Evolutionary conservation across 2,329 filamentous ascomycete species (phyloP).

Genomic region (Fusarium sterilihyphosum): DNA sequence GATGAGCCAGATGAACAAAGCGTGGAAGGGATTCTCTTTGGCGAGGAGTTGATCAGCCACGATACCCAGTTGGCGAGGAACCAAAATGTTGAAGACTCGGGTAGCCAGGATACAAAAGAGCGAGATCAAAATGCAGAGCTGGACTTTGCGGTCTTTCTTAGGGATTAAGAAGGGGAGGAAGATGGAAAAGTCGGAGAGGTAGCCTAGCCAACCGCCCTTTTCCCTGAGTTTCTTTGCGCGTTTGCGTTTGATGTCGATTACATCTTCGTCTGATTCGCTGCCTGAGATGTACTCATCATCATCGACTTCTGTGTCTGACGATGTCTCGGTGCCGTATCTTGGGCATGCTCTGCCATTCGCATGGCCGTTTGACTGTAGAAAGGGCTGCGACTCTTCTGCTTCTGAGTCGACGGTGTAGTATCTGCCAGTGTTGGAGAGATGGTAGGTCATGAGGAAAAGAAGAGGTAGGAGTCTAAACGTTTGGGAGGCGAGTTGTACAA

Average conservation of each 20-base stretch:
- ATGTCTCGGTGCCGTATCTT: slow-evolving; percentile 26
- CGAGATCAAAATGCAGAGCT: slow-evolving; percentile 42
- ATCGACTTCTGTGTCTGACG: not conserved
- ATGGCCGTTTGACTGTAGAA: not conserved
- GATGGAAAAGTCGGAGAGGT: slow-evolving; percentile 45
- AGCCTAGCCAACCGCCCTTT: slow-evolving; percentile 46
- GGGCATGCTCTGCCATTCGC: not conserved
- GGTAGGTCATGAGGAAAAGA: not conserved
- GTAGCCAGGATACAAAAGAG: slow-evolving; percentile 36
- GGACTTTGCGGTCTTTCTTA: slow-evolving; percentile 45
- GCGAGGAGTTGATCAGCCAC: slow-evolving; percentile 45
- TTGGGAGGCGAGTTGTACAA: slow-evolving; percentile 2
- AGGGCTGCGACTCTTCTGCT: slow-evolving; percentile 24
- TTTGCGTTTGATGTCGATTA: slow-evolving; percentile 40
- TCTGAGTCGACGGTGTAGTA: not conserved
- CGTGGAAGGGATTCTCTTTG: slow-evolving; percentile 30
- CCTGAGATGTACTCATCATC: not conserved
- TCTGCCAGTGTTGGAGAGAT: not conserved
- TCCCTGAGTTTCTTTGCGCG: slow-evolving; percentile 42
- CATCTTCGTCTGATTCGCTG: slow-evolving; percentile 38
- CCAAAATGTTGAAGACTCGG: slow-evolving; percentile 45
- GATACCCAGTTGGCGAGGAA: slow-evolving; percentile 47
- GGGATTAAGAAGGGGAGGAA: slow-evolving; percentile 48
- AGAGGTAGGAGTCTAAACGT: slow-evolving; percentile 1
- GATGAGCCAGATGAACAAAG: slow-evolving; percentile 33